Percentiles rank a stretch among this genome's conserved stretches.
phyloP scores from a whole-genome alignment of 2,329 filamentous ascomycete genomes.

The Rutstroemia sydowiana region DNA sequence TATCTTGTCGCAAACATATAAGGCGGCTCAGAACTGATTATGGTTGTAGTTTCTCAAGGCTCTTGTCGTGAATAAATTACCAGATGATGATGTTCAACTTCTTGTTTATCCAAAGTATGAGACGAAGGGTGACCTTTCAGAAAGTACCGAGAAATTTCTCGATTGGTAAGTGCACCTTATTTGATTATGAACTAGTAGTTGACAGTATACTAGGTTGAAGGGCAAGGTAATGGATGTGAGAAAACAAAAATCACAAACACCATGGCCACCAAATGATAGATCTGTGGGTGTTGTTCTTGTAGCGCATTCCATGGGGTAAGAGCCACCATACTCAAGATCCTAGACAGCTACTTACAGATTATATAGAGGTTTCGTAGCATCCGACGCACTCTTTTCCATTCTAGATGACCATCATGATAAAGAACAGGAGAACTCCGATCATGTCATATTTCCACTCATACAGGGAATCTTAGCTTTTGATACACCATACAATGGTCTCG shows the following conservation, averaged over 20 bases:
- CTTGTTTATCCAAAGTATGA: conserved; percentile 67
- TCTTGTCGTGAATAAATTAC: conserved; percentile 49
- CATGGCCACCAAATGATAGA: conserved; percentile 28
- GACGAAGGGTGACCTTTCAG: conserved; percentile 58
- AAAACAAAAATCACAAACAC: background rate
- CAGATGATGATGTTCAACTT: conserved; percentile 52
- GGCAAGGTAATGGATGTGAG: conserved; percentile 7
- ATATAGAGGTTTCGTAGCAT: conserved; percentile 67
- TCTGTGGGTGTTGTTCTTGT: conserved; percentile 72
- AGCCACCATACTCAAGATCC: no score
- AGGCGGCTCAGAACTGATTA: conserved; percentile 1
- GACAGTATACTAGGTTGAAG: background rate
- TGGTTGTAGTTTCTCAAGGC: conserved; percentile 46
- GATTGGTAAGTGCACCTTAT: conserved; percentile 40
- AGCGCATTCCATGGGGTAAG: conserved; percentile 72
- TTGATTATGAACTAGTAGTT: background rate
- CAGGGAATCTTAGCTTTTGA: conserved; percentile 78
- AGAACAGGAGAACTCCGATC: conserved; percentile 6
- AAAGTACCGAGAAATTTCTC: conserved; percentile 44
- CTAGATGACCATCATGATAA: conserved; percentile 17
- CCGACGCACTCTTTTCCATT: conserved; percentile 64
- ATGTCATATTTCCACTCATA: conserved; percentile 60
- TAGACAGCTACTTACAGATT: conserved; percentile 10
- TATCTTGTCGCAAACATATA: background rate
- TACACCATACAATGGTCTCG: conserved; percentile 69